phyloP scores from a whole-genome alignment of 2,329 filamentous ascomycete genomes.

The Kalmusia sp. region DNA sequence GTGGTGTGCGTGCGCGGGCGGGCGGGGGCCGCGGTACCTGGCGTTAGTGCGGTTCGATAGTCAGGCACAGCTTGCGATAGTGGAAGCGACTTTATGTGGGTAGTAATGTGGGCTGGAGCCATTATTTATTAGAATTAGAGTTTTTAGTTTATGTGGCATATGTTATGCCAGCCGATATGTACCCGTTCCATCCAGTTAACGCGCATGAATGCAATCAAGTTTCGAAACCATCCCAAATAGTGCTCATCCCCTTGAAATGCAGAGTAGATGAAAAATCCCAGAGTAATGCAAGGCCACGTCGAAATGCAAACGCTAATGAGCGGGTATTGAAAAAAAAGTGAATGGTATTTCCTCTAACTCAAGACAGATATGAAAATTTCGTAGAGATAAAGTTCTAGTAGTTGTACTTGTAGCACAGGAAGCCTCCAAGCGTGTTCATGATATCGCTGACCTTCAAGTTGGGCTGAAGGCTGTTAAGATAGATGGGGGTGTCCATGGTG shows the following conservation, averaged over 20 bases:
- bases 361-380: background rate
- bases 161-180: background rate
- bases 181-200: background rate
- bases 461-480: conserved; percentile 35
- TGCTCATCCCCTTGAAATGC: too few species aligned
- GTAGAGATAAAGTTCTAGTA: conserved; percentile 29
- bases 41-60: background rate
- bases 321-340: background rate
- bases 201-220: background rate
- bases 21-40: too few species aligned
- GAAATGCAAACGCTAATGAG: background rate
- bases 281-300: background rate
- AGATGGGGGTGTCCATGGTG: conserved; percentile 35
- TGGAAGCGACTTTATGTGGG: too few species aligned
- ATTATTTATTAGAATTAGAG: conserved; percentile 2
- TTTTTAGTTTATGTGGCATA: background rate
- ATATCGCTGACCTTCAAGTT: conserved; percentile 38
- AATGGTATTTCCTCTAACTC: background rate
- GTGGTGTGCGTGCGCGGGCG: too few species aligned
- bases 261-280: too few species aligned
- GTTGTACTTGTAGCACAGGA: conserved; percentile 45
- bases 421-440: conserved; percentile 31
- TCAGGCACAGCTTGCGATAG: background rate
- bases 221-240: background rate
- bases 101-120: background rate